Conservation (phyloP, 345 rosid species). For the Anacardium occidentale region DNA sequence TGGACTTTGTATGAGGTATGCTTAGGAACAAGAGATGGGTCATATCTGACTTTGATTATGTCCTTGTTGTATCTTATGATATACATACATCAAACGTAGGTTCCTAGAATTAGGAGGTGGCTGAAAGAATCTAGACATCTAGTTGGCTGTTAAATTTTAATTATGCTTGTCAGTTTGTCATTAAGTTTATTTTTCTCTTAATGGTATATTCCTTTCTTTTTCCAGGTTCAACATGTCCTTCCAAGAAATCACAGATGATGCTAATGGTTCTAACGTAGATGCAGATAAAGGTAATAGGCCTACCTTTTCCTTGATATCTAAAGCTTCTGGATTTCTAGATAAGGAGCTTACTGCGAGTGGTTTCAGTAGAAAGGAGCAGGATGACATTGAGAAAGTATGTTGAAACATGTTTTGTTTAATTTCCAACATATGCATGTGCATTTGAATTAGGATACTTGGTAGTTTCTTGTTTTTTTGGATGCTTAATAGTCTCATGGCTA, state of each 20-base stretch:
- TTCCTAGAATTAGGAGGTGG: background rate
- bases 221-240: slow-evolving; percentile 66
- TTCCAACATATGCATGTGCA: background rate
- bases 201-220: slow-evolving; percentile 14
- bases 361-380: slow-evolving; percentile 52
- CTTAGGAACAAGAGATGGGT: background rate
- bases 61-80: background rate
- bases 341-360: slow-evolving; percentile 94
- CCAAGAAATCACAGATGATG: slow-evolving; percentile 41
- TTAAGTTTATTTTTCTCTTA: background rate
- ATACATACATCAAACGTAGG: background rate
- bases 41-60: background rate
- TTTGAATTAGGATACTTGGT: slow-evolving; percentile 3
- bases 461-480: background rate
- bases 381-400: slow-evolving; percentile 69
- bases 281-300: slow-evolving; percentile 60
- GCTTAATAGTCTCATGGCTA: background rate
- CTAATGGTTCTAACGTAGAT: slow-evolving; percentile 44
- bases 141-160: slow-evolving; percentile 11
- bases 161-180: background rate
- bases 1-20: background rate
- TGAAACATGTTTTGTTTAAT: slow-evolving; percentile 17
- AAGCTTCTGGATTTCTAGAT: slow-evolving; percentile 70
- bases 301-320: slow-evolving; percentile 61
- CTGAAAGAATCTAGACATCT: background rate